phyloP scores from a whole-genome alignment of 495 filamentous ascomycete genomes.

The Niebla homalea region DNA sequence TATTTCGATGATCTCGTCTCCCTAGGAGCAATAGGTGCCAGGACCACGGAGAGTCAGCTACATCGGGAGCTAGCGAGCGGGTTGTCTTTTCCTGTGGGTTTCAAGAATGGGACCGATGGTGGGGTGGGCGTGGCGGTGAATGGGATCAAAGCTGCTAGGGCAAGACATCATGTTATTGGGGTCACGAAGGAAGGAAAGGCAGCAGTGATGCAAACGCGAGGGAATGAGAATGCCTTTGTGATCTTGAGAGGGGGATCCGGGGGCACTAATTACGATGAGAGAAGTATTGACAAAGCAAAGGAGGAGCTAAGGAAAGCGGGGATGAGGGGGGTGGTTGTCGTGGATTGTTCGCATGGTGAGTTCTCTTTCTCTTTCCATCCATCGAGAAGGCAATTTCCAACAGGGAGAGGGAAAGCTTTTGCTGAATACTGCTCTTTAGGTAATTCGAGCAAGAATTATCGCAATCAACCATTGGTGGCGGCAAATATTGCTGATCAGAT shows the following conservation, averaged over 20 bases:
- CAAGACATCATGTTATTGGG: conserved; percentile 94
- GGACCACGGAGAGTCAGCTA: conserved; percentile 88
- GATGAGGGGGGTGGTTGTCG: conserved; percentile 66
- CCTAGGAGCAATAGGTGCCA: conserved; percentile 81
- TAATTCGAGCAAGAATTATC: conserved; percentile 90
- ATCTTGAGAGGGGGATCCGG: conserved; percentile 86
- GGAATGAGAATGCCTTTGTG: conserved; percentile 94
- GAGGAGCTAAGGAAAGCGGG: conserved; percentile 50
- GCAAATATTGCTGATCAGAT: conserved; percentile 70
- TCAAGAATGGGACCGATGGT: conserved; percentile 98
- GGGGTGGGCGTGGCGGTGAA: conserved; percentile 80
- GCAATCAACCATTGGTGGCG: conserved; percentile 92
- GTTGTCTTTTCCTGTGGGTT: conserved; percentile 88
- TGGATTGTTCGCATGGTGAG: conserved; percentile 79
- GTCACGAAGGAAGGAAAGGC: conserved; percentile 94
- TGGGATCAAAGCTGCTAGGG: conserved; percentile 81
- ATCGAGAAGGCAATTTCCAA: neutral
- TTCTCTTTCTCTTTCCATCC: neutral
- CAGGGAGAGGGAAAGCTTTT: no score
- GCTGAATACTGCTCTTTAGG: conserved; percentile 26
- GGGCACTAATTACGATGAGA: conserved; percentile 84
- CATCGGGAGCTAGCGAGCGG: conserved; percentile 90
- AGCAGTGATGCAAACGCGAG: conserved; percentile 83
- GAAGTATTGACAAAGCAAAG: conserved; percentile 67
- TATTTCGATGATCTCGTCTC: conserved; percentile 87